Base-by-base conservation (phyloP, 495 filamentous ascomycete genomes). In the Aspergillus leporis region DNA sequence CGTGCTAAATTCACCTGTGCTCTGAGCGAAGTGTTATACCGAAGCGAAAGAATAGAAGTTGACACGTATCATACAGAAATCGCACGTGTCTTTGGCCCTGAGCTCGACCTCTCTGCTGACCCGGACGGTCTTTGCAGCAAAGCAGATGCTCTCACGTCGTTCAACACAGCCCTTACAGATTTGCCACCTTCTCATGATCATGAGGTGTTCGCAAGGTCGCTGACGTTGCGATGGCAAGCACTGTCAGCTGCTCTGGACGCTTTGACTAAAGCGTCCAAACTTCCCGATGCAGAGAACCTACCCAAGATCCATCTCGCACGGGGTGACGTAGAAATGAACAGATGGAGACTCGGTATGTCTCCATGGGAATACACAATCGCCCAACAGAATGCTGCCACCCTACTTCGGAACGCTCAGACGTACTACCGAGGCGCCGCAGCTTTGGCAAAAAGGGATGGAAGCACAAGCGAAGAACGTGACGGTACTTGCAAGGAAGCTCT, bases 371-470 rank as follows among this genome's bases (percentile, higher is more conserved):
- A 79, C 55, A 59, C 66, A 31, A 66, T 77, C 53, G 80, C 83
- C 5, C 67, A 73, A 53, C 79, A 81, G 53, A 79, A 81, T 56
- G 73, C 69, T 28, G 63, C 64, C 1, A 78, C 75, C 16, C 74
- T 89, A 45, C 58, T 87, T 21, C 78, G 78, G 38, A 90, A 90
- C 62, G 85, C 87, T 3, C 81, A 81, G 32, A 82, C 84, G 10
- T 89, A 83, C 60, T 90, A 87, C 63, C 76, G 84, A 41, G 85
- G 85, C 28, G 86, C 85, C 1, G 76, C 76, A 46, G 78, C 72
- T 34, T 61, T 85, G 25, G 74, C 77, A 48, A 66, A 73, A 36
- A 67, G 71, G 62, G 73, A 78, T 53, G 70, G 78, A 47, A 70
- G 61, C 3, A 53, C 55, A 5, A 76, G 81, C 12, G 75, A 82